Conservation (phyloP, 2,329 filamentous ascomycete genomes). For the Aspergillus aculeatus region DNA sequence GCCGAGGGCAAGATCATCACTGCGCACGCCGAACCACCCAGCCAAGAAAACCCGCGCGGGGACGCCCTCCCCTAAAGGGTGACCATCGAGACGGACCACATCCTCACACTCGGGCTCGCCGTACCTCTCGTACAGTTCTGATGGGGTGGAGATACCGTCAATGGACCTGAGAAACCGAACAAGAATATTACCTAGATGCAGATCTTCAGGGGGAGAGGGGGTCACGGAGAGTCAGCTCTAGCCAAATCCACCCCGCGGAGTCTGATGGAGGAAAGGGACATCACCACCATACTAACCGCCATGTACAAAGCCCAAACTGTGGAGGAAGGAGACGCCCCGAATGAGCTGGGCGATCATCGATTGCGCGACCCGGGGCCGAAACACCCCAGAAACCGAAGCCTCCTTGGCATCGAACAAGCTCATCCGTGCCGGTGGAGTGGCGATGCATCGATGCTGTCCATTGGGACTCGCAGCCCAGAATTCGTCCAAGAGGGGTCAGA, state of each 20-base stretch:
- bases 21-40: neutral
- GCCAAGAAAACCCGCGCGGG: constrained; percentile 13
- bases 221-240: too few relatives aligned
- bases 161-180: constrained; percentile 20
- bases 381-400: constrained; percentile 18
- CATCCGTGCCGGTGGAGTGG: constrained; percentile 20
- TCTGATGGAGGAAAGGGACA: neutral
- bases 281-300: constrained; percentile 17
- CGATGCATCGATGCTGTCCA: constrained; percentile 23
- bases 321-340: constrained; percentile 23
- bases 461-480: constrained; percentile 24
- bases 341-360: constrained; percentile 25
- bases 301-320: constrained; percentile 25
- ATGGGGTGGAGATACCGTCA: constrained; percentile 17
- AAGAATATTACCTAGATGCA: constrained; percentile 28
- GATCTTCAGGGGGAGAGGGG: constrained; percentile 18
- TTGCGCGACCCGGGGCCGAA: constrained; percentile 20
- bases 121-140: constrained; percentile 23
- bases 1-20: neutral
- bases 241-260: too few relatives aligned
- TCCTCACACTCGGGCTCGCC: constrained; percentile 22
- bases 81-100: constrained; percentile 24
- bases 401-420: constrained; percentile 25
- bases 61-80: constrained; percentile 19
- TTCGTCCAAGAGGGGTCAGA: constrained; percentile 32